Evolutionary conservation across 2,329 filamentous ascomycete genomes (phyloP).

Genomic region (Didymella pomorum): DNA sequence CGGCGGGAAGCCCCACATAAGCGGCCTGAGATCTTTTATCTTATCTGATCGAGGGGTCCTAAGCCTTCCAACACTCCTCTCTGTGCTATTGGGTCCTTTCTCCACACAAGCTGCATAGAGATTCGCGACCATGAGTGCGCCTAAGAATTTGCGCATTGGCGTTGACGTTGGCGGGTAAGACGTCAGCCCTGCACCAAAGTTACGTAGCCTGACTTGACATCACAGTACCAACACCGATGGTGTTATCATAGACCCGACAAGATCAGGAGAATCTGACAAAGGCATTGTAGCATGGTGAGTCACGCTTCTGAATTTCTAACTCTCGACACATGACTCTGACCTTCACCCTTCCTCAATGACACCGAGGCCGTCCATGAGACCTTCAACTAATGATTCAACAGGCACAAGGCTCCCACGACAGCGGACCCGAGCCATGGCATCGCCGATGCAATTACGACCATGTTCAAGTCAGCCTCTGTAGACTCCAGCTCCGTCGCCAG

Average conservation of each 20-base stretch:
- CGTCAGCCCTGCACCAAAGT: not conserved
- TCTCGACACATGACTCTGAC: constrained; percentile 13
- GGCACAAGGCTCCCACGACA: constrained; percentile 52
- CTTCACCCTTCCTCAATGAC: not conserved
- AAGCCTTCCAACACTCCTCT: constrained; percentile 3
- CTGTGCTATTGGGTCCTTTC: constrained; percentile 7
- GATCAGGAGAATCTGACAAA: constrained; percentile 34
- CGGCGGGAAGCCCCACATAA: constrained; percentile 10
- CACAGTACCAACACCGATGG: constrained; percentile 49
- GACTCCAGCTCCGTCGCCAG: constrained; percentile 49
- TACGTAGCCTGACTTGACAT: constrained; percentile 11
- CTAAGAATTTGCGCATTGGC: constrained; percentile 50
- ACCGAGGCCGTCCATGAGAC: too few species aligned
- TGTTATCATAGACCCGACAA: constrained; percentile 46
- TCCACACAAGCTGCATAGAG: not conserved
- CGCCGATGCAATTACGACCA: constrained; percentile 44
- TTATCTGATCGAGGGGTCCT: constrained; percentile 16
- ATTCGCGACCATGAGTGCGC: constrained; percentile 20
- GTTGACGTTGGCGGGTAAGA: constrained; percentile 55
- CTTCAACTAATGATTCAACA: constrained; percentile 14
- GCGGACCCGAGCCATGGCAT: constrained; percentile 50
- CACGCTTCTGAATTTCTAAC: not conserved
- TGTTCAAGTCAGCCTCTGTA: constrained; percentile 46
- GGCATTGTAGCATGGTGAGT: constrained; percentile 48
- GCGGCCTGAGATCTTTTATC: not conserved